A percentile compares a stretch with the other conserved stretches of the same genome.
Evolutionary conservation across 2,329 filamentous ascomycete genomes (phyloP).

Genomic region (Fusarium guadeloupense): DNA sequence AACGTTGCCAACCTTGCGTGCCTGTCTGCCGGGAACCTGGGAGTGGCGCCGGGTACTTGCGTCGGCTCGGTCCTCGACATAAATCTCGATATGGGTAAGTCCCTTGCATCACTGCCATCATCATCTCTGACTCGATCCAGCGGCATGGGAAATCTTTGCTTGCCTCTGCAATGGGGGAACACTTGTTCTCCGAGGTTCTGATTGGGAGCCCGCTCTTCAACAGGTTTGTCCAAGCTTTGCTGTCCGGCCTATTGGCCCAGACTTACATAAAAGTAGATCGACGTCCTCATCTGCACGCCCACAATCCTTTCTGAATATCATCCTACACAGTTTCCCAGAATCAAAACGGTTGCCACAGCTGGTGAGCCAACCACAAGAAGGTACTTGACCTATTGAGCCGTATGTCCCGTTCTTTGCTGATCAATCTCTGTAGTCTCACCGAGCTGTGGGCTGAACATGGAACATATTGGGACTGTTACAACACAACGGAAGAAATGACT

Average conservation of each 20-base stretch:
- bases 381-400: slow-evolving; percentile 43
- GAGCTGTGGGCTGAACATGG: slow-evolving; percentile 63
- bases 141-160: slow-evolving; percentile 68
- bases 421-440: slow-evolving; percentile 52
- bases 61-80: slow-evolving; percentile 67
- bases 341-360: slow-evolving; percentile 63
- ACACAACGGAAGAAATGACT: slow-evolving; percentile 68
- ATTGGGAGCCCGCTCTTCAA: slow-evolving; percentile 58
- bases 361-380: slow-evolving; percentile 61
- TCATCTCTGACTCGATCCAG: slow-evolving; percentile 46
- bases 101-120: slow-evolving; percentile 1
- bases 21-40: slow-evolving; percentile 60
- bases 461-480: slow-evolving; percentile 66
- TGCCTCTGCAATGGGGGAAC: slow-evolving; percentile 67
- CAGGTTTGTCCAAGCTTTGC: slow-evolving; percentile 49
- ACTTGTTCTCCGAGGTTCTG: slow-evolving; percentile 60
- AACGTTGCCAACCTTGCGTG: slow-evolving; percentile 65
- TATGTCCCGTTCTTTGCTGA: slow-evolving; percentile 10
- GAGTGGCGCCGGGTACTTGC: slow-evolving; percentile 58
- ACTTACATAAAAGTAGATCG: slow-evolving; percentile 48
- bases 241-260: background rate
- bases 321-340: slow-evolving; percentile 58
- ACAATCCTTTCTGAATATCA: slow-evolving; percentile 62
- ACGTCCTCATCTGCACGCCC: slow-evolving; percentile 65
- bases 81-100: slow-evolving; percentile 69